Base-by-base conservation (phyloP, 768 basidiomycete genomes). In the Gelatoporia subvermispora region DNA sequence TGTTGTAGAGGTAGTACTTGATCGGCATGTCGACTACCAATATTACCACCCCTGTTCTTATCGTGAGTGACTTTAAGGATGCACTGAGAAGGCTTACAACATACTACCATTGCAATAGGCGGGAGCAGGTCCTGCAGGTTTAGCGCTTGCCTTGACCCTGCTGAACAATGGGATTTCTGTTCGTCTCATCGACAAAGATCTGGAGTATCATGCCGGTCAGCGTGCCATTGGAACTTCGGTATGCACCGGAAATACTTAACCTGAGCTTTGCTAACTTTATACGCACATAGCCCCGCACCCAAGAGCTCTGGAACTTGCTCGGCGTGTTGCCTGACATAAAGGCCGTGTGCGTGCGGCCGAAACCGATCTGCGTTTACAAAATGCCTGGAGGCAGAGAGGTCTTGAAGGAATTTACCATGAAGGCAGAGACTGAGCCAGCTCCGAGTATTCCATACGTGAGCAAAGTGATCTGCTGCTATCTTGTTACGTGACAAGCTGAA, bases 181-280 rank as follows among this genome's bases (percentile, higher is more conserved):
- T 3, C 50, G 58, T 4, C 35, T 62, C 41, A 48, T 60, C 24
- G 60, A 61, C n/a, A 59, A 56, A 16, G 36, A 41, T 3, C 10
- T 45, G 0, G 49, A 45, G 0, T 57, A 56, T 42, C 58, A 60
- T 16, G 45, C 43, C 3, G 62, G 64, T 9, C 52, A 54, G 5
- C 56, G 66, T 3, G 69, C 64, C 0, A 21, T 58, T 18, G 66
- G 60, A 4, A 43, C 65, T 28, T 53, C 55, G 47, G 68, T 69
- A 20, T 2, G 57, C n/a, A 18, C 41, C 28, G 13, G 28, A 31
- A 5, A 31, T 31, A 13, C 28, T 16, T 20, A 37, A 3, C 36
- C 35, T 4, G 13, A 13, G 3, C 21, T 10, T n/a, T 17, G 41
- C 17, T 21, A 40, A 42, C 41, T 8, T 10, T 13, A 5, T 15